Base-by-base conservation (phyloP, 108 stramenopile genomes). In the Pseudonitzschia delicatissima region DNA sequence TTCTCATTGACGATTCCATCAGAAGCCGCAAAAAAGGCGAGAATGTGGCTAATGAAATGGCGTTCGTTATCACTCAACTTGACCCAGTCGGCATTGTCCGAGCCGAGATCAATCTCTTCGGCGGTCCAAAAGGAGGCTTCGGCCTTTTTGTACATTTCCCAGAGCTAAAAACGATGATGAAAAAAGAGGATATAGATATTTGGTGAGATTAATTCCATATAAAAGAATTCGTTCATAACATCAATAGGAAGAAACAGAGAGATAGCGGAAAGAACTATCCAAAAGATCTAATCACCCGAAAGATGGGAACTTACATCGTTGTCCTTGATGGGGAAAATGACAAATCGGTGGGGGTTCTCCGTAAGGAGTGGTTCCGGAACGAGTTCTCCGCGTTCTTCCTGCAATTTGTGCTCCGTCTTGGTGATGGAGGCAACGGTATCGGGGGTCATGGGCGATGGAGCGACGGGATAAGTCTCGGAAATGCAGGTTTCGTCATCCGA, bases 291-390 rank as follows among this genome's bases (percentile, higher is more conserved):
- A n/a, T n/a, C n/a, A n/a, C 5, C 15, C 45, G 45, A 45, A 45
- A 45, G 3, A 17, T 18, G 4, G 45, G 15, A 36, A 87, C 93
- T 78, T 72, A 96, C 95, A 5, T 98, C 97, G 31, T 82, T 74
- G 77, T 99, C 96, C 80, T 98, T 78, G 81, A 99, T 99, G 12
- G 99, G 99, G 77, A 99, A 99, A 34, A 99, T 76, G 29, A 99
- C 98, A 76, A 99, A 99, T 31, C 99, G 87, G 31, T 79, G 78
- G 2, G 94, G 94, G 62, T 95, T 95, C 68, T 87, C 90, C 72
- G 67, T 76, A 45, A 95, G 59, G 1, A 95, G 76, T 33, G 94
- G 94, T 65, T 86, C 85, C 4, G 70, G 71, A 15, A 34, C 64
- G 31, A 78, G 78, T 5, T 57, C 61, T 18, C 91, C 91, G 6